Percentiles rank a stretch among this genome's conserved stretches.
Evolutionary conservation across 2,329 filamentous ascomycete genomes (phyloP).

Genomic region (Beauveria bassiana): DNA sequence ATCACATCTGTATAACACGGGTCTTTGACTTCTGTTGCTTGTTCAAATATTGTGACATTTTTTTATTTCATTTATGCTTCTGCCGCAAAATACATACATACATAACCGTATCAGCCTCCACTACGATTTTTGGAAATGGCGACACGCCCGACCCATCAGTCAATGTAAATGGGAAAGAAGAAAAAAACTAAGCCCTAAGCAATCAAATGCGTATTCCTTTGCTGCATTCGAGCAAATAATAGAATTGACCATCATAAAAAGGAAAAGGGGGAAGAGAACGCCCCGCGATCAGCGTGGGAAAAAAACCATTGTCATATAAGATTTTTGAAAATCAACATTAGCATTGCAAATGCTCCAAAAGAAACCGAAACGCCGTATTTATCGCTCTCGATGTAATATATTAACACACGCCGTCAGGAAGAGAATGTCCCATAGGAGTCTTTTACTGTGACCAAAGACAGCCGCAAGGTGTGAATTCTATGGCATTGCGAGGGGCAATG

Average conservation of each 20-base stretch:
- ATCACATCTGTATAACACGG: too few species aligned
- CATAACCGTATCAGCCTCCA: neutral
- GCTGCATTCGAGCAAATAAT: neutral
- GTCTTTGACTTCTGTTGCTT: neutral
- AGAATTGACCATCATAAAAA: neutral
- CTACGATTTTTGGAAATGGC: neutral
- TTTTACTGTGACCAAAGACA: conserved; percentile 40
- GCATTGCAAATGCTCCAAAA: neutral
- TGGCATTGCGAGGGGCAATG: conserved; percentile 2
- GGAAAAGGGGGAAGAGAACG: neutral
- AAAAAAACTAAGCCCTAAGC: neutral
- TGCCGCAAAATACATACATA: neutral
- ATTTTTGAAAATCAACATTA: neutral
- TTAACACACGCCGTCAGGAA: neutral
- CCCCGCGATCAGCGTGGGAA: neutral
- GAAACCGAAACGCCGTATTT: neutral
- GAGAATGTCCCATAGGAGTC: neutral
- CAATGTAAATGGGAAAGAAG: neutral
- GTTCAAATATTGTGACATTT: neutral
- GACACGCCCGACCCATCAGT: neutral
- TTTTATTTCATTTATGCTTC: neutral
- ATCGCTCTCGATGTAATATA: neutral
- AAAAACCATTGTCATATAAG: neutral
- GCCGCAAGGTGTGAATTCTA: conserved; percentile 42
- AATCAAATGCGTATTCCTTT: neutral